Evolutionary conservation across 2,329 filamentous ascomycete species (phyloP).

Genomic region (Hymenoscyphus salicellus): DNA sequence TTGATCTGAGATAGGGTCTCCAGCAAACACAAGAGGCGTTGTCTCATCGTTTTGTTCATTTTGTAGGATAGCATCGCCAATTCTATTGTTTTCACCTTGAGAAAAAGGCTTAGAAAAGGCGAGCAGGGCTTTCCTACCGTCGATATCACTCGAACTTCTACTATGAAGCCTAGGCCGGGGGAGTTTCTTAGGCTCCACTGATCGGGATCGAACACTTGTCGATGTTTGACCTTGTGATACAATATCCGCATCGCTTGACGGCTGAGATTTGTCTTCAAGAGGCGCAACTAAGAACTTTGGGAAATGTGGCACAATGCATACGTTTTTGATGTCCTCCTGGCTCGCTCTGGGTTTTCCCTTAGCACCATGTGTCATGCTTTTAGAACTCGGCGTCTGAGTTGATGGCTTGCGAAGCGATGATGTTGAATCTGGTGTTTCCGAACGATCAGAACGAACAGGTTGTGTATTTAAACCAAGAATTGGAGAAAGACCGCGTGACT

Average conservation of each 20-base stretch:
- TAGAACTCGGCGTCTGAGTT: not conserved
- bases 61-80: not conserved
- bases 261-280: not conserved
- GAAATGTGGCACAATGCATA: conserved; percentile 4
- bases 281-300: not conserved
- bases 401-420: not conserved
- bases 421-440: not conserved
- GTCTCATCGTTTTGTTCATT: not conserved
- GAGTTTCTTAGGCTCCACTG: not conserved
- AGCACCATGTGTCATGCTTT: not conserved
- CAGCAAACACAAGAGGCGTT: not conserved
- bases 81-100: not conserved
- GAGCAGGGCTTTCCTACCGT: not conserved
- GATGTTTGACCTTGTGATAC: not conserved
- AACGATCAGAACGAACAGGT: not conserved
- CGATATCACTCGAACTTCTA: not conserved
- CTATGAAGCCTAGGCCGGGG: not conserved
- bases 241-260: not conserved
- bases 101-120: not conserved
- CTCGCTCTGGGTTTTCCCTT: not conserved
- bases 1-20: not conserved
- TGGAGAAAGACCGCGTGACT: not conserved
- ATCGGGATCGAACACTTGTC: conserved; percentile 3
- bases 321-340: conserved; percentile 9
- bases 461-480: not conserved